Base-by-base conservation (phyloP, 495 filamentous ascomycete species). In the Hypoxylon trugodes region DNA sequence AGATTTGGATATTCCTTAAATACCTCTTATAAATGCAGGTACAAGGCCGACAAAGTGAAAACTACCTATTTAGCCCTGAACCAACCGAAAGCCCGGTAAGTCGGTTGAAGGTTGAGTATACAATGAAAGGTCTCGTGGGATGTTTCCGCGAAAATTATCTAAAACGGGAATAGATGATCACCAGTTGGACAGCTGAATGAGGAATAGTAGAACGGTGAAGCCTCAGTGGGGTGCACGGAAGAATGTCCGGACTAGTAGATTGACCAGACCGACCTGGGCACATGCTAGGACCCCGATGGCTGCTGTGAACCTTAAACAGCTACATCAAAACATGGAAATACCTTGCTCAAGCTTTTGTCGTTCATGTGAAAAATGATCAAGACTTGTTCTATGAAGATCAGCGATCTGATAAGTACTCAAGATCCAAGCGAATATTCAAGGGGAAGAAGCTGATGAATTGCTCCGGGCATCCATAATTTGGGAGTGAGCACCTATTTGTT, bases 291-390 rank as follows among this genome's bases (percentile, higher is more conserved):
- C 49, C 33, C 55, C 45, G 62, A 60, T 13, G 43, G 32, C 12
- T 46, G 10, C 43, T 24, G 57, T 15, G 37, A 66, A 66, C 63
- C 63, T 61, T 66, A 61, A 43, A 42, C 5, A 13, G 28, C 18
- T 25, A 15, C 15, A 13, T 25, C 1, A 3, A 0, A 15, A 41
- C 57, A 61, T 56, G 55, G 62, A 45, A 40, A 0, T 49, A 25
- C 63, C 63, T 40, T 61, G 56, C 33, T 15, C 46, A 6, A 15
- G 5, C 4, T 18, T 51, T 32, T 35, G 8, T 15, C 37, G 57
- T 45, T 51, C 63, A 61, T 57, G 51, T 61, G 57, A 61, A 60
- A 54, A 54, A 3, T 52, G 42, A 42, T 16, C 28, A 15, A 35
- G 12, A 26, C 15, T n/a, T 15, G 26, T 24, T 15, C 22, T 32